These are phyloP conservation scores for Acanthamoeba healyi DNA, from an alignment of 208 protist genomes.

Conservation along the genomic window DNA sequence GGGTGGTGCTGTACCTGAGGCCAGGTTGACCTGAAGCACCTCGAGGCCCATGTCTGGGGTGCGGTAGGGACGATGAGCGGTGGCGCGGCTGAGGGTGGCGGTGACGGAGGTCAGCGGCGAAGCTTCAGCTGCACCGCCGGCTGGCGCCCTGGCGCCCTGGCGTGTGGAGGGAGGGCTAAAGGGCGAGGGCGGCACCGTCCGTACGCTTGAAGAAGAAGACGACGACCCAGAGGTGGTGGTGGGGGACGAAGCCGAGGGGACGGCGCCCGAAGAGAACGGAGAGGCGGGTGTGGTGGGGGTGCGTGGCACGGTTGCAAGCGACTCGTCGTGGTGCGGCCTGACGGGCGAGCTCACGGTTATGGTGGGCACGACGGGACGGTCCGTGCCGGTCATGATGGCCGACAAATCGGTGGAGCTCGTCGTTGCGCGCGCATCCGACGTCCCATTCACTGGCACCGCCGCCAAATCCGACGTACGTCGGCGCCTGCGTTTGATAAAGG, in stretches of 20 bases:
- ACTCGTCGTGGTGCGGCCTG: background rate
- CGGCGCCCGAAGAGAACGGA: background rate
- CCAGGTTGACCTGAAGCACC: slow-evolving; percentile 9
- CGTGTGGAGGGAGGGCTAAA: slow-evolving; percentile 9
- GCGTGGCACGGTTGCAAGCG: background rate
- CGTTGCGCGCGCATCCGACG: too few relatives aligned
- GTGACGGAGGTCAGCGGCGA: background rate
- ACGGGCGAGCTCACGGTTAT: background rate
- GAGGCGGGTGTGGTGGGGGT: background rate
- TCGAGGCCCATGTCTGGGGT: slow-evolving; percentile 50
- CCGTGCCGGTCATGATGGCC: background rate
- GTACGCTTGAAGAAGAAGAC: background rate
- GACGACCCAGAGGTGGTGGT: too few relatives aligned
- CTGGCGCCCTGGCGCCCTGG: background rate
- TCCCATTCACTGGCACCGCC: too few relatives aligned
- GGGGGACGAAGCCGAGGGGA: background rate
- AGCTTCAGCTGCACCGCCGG: background rate
- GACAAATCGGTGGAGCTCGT: background rate
- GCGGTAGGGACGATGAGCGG: background rate
- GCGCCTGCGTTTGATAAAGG: background rate
- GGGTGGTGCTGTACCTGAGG: background rate
- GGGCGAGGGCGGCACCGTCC: background rate
- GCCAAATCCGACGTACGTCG: background rate
- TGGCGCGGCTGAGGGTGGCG: background rate
- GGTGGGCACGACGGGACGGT: background rate